phyloP scores from a whole-genome alignment of 495 filamentous ascomycete genomes.

The Xylaria venustula region DNA sequence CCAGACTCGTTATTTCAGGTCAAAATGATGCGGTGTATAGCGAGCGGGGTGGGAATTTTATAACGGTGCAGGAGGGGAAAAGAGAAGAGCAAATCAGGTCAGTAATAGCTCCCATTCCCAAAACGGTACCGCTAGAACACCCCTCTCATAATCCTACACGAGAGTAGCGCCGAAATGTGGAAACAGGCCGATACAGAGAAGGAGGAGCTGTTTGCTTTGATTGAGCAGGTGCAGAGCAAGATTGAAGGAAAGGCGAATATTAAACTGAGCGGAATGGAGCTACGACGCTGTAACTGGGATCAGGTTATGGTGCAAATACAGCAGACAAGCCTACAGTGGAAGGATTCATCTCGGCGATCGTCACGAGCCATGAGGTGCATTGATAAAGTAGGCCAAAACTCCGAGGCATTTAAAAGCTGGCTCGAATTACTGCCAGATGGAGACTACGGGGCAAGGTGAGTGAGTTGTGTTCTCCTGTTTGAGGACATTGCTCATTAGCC shows the following conservation, averaged over 20 bases:
- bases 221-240: slow-evolving; percentile 2
- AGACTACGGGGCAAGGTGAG: slow-evolving; percentile 6
- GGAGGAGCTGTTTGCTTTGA: background rate
- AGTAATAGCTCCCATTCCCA: background rate
- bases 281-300: slow-evolving; percentile 5
- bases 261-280: background rate
- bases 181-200: slow-evolving; percentile 3
- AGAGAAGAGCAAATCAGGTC: slow-evolving; percentile 7
- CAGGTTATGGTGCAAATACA: slow-evolving; percentile 1
- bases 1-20: background rate
- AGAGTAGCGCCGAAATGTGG: slow-evolving; percentile 3
- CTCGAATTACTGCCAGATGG: slow-evolving; percentile 2
- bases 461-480: background rate
- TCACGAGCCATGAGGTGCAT: slow-evolving; percentile 1
- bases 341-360: background rate
- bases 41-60: slow-evolving; percentile 3
- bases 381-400: slow-evolving; percentile 1
- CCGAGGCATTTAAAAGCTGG: slow-evolving; percentile 4
- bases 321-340: background rate
- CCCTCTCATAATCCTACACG: background rate
- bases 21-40: background rate
- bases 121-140: too few relatives aligned
- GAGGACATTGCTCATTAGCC: too few relatives aligned
- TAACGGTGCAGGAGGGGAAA: background rate
- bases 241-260: background rate